Evolutionary conservation across 106 monocot species (phyloP), one percentile per base, ranked within the genome.

Genomic region (Allium sativum): DNA sequence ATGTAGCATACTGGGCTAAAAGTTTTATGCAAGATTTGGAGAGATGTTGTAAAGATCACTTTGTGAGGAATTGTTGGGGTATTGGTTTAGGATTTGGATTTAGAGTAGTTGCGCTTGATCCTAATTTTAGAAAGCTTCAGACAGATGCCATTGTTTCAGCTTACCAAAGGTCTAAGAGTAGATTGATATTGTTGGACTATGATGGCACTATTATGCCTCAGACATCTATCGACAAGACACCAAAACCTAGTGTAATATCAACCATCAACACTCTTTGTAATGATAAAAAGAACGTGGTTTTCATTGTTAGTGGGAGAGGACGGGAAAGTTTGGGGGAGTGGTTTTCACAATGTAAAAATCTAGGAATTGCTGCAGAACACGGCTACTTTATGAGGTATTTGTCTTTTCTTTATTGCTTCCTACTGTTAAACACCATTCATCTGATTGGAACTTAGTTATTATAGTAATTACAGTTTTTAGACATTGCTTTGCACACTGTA

Each of bases 341-440:
- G 86, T 82, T 87, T 68, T 67, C 68, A 31, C 72, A 75, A 15
- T 87, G 86, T 59, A 62, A 67, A 18, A 82, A 79, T 21, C 82
- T 87, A 53, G 86, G 86, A 17, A 78, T 87, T 68, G 86, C 86
- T 1, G 86, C 86, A 4, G 87, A 88, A 74, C 86, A 87, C 71
- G 86, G 86, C 42, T 87, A 73, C 67, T 82, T 74, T 58, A 53
- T 82, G 65, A 87, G 86, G 86, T 87, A 72, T 22, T 20, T 21
- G 45, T 11, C 62, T 48, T 12, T 20, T 62, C 17, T 60, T 16
- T 18, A 4, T 59, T 59, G 40, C 15, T 59, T 60, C 0, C 40
- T 60, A 50, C 48, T 50, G 15, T 50, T 11, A 50, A 50, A 12
- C 48, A 50, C 6, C 11, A 12, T 50, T 50, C 48, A 12, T 50